These are phyloP conservation scores for Fusarium sp. DNA, from an alignment of 2,329 filamentous ascomycete species.

Conservation along the genomic window DNA sequence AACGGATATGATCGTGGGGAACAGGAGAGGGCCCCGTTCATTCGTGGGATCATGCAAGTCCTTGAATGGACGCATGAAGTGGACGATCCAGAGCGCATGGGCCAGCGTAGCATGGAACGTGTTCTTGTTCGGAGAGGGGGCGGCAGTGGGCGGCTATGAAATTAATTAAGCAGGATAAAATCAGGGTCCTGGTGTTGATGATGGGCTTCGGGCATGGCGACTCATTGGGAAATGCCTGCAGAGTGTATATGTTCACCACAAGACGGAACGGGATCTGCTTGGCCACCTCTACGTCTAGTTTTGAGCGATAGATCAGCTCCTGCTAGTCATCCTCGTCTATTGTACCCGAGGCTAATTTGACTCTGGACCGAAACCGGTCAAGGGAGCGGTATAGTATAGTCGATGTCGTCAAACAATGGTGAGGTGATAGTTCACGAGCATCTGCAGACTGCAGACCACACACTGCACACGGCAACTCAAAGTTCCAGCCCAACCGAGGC, in stretches of 20 bases:
- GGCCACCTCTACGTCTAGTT: constrained; percentile 15
- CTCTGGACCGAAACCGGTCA: constrained; percentile 12
- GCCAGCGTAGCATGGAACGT: constrained; percentile 32
- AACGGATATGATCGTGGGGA: constrained; percentile 43
- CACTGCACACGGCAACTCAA: constrained; percentile 12
- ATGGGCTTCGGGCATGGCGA: constrained; percentile 27
- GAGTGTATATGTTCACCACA: constrained; percentile 8
- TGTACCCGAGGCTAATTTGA: constrained; percentile 37
- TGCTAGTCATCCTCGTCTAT: constrained; percentile 35
- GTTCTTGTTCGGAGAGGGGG: constrained; percentile 28
- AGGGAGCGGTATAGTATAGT: not conserved
- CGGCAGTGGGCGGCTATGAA: constrained; percentile 31
- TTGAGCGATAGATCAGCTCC: constrained; percentile 28
- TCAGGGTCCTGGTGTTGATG: constrained; percentile 33
- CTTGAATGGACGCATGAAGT: constrained; percentile 39
- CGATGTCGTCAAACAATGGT: constrained; percentile 1
- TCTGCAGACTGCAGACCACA: constrained; percentile 18
- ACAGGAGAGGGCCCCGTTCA: constrained; percentile 23
- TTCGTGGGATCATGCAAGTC: constrained; percentile 44
- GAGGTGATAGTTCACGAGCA: constrained; percentile 29
- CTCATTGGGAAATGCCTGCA: constrained; percentile 33
- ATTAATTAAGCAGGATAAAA: constrained; percentile 38
- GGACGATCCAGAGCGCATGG: constrained; percentile 38
- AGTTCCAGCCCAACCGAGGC: constrained; percentile 7
- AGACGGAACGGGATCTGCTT: constrained; percentile 36